phyloP scores from a whole-genome alignment of 768 basidiomycete genomes.

The Phlebiopsis flavidoalba region DNA sequence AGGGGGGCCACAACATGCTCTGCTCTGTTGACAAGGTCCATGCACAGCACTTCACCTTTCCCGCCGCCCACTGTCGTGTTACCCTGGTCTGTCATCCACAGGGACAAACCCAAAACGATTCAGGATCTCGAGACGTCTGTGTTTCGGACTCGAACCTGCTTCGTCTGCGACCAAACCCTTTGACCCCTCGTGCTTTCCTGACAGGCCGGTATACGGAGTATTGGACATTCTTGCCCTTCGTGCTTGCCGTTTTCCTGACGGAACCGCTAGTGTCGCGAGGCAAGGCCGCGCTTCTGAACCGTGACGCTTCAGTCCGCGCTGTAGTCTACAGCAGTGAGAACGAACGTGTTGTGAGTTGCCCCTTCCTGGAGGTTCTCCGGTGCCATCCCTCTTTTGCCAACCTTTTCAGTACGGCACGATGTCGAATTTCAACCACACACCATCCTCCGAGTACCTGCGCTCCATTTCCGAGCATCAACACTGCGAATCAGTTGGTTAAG shows the following conservation, averaged over 20 bases:
- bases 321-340: constrained; percentile 47
- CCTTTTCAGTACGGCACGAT: constrained; percentile 54
- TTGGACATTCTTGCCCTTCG: constrained; percentile 53
- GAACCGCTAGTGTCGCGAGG: constrained; percentile 33
- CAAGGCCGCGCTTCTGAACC: constrained; percentile 47
- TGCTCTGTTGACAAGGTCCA: constrained; percentile 36
- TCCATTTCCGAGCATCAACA: constrained; percentile 41
- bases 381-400: constrained; percentile 23
- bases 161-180: constrained; percentile 33
- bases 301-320: constrained; percentile 39
- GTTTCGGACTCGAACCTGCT: constrained; percentile 42
- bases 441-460: constrained; percentile 48
- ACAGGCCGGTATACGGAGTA: constrained; percentile 59
- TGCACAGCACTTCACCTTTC: constrained; percentile 40
- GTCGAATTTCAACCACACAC: constrained; percentile 54
- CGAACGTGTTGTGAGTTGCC: constrained; percentile 38
- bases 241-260: constrained; percentile 51
- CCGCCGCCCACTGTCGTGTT: constrained; percentile 60
- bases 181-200: constrained; percentile 45
- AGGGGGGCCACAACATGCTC: constrained; percentile 27
- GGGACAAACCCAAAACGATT: constrained; percentile 37
- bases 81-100: constrained; percentile 42
- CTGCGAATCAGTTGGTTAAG: constrained; percentile 43
- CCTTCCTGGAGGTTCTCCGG: constrained; percentile 33
- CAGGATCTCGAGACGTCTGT: constrained; percentile 44